Evolutionary conservation across 2,329 filamentous ascomycete genomes (phyloP), one percentile per base, ranked within the genome.

Genomic region (Sporothrix inflata): DNA sequence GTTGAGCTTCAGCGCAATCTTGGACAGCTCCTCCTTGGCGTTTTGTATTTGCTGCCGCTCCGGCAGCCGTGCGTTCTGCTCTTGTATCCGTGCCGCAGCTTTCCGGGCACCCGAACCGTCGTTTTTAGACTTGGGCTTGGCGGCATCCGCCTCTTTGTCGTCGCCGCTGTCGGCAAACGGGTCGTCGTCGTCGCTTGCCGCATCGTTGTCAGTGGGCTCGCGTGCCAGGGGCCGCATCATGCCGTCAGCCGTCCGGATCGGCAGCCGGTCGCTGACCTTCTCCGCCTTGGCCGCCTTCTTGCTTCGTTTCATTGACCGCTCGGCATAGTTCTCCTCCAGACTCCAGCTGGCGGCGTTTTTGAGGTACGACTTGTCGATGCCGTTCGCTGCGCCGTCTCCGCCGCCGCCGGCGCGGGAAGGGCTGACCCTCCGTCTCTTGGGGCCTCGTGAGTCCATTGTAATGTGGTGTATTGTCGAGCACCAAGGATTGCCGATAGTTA

Each of bases 21-120:
- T 91, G 24, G 96, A 95, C 72, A 99, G 84, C 78, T 98, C 94
- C 79, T 98, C 96, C 80, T 99, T 97, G 11, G 94, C 94, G 74
- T 92, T 89, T 30, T 93, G 77, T 67, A 99, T 92, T 81, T 97
- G 93, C 78, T 97, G 89, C 24, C 69, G 70, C 69, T 76, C 75
- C 0, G 75, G 55, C 3, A 76, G 49, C 30, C 24, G 57, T 38
- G 74, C 73, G 61, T 71, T 72, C 19, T 57, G 61, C 21, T 57
- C 57, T 16, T 57, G 42, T 45, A 60, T 60, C 24, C 40, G 45
- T 6, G 38, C 49, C 16, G 57, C 66, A 8, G 66, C 55, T 30
- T 65, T 57, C 14, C 51, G 45, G 16, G 38, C 57, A 11, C 30
- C 53, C 6, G 24, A 51, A 8, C 66, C 55, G 16, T 40, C 40